Base-by-base conservation (phyloP, 352 stramenopile genomes). In the Phytopythium mirpurense region DNA sequence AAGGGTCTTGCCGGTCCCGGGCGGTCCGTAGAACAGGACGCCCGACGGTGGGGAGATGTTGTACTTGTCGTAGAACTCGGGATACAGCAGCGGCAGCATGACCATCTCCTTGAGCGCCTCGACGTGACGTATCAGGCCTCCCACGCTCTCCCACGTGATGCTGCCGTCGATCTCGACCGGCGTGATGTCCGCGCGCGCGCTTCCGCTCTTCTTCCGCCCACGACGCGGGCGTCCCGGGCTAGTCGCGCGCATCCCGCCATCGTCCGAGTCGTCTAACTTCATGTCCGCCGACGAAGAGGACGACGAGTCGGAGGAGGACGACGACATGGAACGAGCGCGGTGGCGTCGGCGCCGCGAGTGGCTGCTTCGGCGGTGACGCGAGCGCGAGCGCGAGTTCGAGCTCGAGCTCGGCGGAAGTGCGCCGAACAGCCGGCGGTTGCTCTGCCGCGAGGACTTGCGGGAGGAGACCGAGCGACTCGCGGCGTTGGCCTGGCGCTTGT, bases 41-140 rank as follows among this genome's bases (percentile, higher is more conserved):
- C 88, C 88, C 0, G 84, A 91, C 21, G 86, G 86, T 34, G 88
- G 88, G 2, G 71, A 67, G 32, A 96, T 67, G 24, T 80, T 88
- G 61, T 95, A 96, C 65, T 95, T 91, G 37, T 89, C 69, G 51
- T 96, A 97, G 54, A 97, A 90, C 61, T 98, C 89, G 0, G 91
- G 91, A 54, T 98, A 98, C 29, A 98, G 51, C 43, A 97, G 57
- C 9, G 91, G 91, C 15, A 98, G 74, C 72, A 97, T 80, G 11
- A 98, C 86, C 91, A 98, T 97, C 70, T 98, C 91, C 60, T 97
- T 97, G 53, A 98, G 70, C 24, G 87, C 78, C 46, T 90, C 71
- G 29, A 97, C 90, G 54, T 97, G 90, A 19, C 74, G 70, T 36
- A 83, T 72, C 14, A 97, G 62, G 0, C 89, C 89, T 2, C 89